Conservation (phyloP, 768 basidiomycete species). For the Pulveroboletus ravenelii region DNA sequence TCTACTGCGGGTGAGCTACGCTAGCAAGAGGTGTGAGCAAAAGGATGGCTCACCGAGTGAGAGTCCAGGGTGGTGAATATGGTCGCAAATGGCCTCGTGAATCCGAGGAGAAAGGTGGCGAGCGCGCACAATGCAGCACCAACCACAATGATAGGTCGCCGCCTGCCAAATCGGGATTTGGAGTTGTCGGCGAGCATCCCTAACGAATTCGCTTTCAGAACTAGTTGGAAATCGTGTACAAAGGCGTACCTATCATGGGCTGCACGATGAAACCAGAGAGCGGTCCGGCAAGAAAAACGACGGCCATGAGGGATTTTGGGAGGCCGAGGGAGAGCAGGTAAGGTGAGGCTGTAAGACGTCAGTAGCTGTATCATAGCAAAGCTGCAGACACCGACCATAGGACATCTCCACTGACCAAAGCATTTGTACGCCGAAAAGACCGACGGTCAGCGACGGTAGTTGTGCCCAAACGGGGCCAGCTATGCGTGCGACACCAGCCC, state of each 20-base stretch:
- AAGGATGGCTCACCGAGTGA: slow-evolving; percentile 27
- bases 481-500: slow-evolving; percentile 55
- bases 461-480: slow-evolving; percentile 64
- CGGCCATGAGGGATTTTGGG: slow-evolving; percentile 79
- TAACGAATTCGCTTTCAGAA: slow-evolving; percentile 8
- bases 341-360: slow-evolving; percentile 54
- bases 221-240: not conserved
- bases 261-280: slow-evolving; percentile 88
- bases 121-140: slow-evolving; percentile 61
- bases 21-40: not conserved
- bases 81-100: slow-evolving; percentile 63
- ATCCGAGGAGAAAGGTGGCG: slow-evolving; percentile 81
- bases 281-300: slow-evolving; percentile 91
- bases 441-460: slow-evolving; percentile 68
- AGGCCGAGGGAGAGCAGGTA: slow-evolving; percentile 88
- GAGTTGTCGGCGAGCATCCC: slow-evolving; percentile 78
- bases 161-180: slow-evolving; percentile 75
- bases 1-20: slow-evolving; percentile 33
- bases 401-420: slow-evolving; percentile 97
- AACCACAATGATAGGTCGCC: slow-evolving; percentile 80
- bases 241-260: slow-evolving; percentile 67
- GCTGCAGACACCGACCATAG: slow-evolving; percentile 47
- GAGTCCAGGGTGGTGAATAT: slow-evolving; percentile 37
- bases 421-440: slow-evolving; percentile 79
- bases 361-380: not conserved